These are phyloP conservation scores for Ceriops zippeliana DNA, from an alignment of 345 rosid species.

Conservation along the genomic window DNA sequence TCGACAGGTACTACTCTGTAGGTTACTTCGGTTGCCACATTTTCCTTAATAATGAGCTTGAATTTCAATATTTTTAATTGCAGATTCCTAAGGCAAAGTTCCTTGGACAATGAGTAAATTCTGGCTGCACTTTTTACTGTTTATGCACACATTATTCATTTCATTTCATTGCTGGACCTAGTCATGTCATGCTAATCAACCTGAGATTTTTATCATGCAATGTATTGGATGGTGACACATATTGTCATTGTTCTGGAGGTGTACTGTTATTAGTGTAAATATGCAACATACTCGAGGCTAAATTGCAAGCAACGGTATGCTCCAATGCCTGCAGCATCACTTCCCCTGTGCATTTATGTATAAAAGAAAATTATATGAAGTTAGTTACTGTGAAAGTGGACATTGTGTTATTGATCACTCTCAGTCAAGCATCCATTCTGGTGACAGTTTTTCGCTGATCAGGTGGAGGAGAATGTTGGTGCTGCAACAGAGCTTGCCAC, in stretches of 20 bases:
- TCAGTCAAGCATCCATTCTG: not conserved
- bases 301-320: not conserved
- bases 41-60: conserved; percentile 4
- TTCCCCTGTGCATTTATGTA: not conserved
- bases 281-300: not conserved
- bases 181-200: too few species aligned
- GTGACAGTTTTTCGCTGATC: not conserved
- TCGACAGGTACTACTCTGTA: conserved; percentile 47
- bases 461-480: conserved; percentile 77
- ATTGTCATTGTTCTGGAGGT: not conserved
- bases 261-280: not conserved
- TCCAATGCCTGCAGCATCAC: not conserved
- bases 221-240: too few species aligned
- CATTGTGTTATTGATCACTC: too few species aligned
- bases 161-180: too few species aligned
- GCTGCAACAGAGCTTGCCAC: conserved; percentile 56
- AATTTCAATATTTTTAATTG: not conserved
- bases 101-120: too few species aligned
- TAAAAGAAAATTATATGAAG: too few species aligned
- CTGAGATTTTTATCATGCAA: too few species aligned
- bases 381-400: too few species aligned
- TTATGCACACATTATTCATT: too few species aligned
- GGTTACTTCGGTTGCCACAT: not conserved
- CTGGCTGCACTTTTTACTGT: too few species aligned
- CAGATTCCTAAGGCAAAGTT: too few species aligned